phyloP scores from a whole-genome alignment of 2,329 filamentous ascomycete genomes.

The Colletotrichum tofieldiae region DNA sequence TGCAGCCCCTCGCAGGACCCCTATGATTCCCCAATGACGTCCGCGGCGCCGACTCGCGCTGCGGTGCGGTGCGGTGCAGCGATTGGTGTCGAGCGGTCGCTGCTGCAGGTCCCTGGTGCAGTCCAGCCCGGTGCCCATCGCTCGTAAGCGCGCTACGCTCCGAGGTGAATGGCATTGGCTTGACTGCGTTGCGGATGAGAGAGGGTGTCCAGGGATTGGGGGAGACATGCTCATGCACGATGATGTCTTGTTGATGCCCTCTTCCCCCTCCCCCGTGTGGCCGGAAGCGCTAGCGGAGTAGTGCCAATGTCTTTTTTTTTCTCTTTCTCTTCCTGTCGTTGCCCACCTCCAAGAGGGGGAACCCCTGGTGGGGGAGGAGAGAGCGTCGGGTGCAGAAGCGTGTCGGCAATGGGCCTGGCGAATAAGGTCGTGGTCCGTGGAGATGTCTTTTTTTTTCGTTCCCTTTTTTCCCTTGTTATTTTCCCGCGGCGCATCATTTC shows the following conservation, averaged over 20 bases:
- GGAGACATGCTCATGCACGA: conserved; percentile 17
- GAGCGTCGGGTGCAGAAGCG: not conserved
- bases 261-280: not conserved
- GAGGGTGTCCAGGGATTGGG: not conserved
- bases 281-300: not conserved
- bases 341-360: not conserved
- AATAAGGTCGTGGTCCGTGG: not conserved
- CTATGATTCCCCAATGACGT: conserved; percentile 39
- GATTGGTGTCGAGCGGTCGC: not conserved
- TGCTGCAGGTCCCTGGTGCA: not conserved
- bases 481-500: not conserved
- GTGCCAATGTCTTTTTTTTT: not conserved
- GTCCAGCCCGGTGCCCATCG: too few relatives aligned
- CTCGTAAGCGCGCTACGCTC: too few relatives aligned
- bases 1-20: conserved; percentile 23
- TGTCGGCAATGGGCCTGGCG: not conserved
- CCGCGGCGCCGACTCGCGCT: conserved; percentile 21
- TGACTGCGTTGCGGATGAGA: not conserved
- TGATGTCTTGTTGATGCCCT: conserved; percentile 24
- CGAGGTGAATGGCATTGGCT: too few relatives aligned
- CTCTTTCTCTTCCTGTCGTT: not conserved
- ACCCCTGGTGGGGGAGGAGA: not conserved
- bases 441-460: not conserved
- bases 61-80: not conserved
- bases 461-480: not conserved